A percentile compares a stretch with the other conserved stretches of the same genome.
Conservation (phyloP, 2,329 filamentous ascomycete species). For the Colletotrichum incanum region DNA sequence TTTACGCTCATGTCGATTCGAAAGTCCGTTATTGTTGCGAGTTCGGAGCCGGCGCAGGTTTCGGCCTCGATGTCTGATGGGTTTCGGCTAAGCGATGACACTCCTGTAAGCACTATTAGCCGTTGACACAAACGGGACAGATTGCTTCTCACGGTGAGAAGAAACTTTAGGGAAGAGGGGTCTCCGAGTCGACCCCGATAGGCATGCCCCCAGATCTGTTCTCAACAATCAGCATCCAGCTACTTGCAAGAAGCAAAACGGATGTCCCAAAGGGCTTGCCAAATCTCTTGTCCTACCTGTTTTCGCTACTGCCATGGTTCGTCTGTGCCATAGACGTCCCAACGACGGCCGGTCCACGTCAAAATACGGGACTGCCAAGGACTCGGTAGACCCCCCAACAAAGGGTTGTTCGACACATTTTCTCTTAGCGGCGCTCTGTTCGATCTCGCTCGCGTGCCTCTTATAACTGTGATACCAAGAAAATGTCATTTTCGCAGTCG, state of each 20-base stretch:
- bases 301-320: neutral
- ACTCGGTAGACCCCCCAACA: too few species aligned
- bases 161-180: neutral
- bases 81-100: conserved; percentile 1
- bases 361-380: neutral
- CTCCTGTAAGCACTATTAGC: neutral
- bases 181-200: neutral
- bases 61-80: neutral
- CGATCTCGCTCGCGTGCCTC: neutral
- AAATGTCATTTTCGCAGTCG: neutral
- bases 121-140: too few species aligned
- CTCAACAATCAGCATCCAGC: neutral
- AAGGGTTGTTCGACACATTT: neutral
- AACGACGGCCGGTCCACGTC: neutral
- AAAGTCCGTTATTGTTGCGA: conserved; percentile 12
- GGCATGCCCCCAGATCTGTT: neutral
- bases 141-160: neutral
- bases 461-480: neutral
- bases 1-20: conserved; percentile 9
- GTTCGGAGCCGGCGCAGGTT: neutral
- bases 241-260: too few species aligned
- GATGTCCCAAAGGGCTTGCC: neutral
- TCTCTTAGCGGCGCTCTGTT: conserved; percentile 8
- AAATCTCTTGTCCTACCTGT: neutral
- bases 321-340: neutral